Evolutionary conservation across 1,284 basidiomycete genomes (phyloP).

Genomic region (Irpex sp.): DNA sequence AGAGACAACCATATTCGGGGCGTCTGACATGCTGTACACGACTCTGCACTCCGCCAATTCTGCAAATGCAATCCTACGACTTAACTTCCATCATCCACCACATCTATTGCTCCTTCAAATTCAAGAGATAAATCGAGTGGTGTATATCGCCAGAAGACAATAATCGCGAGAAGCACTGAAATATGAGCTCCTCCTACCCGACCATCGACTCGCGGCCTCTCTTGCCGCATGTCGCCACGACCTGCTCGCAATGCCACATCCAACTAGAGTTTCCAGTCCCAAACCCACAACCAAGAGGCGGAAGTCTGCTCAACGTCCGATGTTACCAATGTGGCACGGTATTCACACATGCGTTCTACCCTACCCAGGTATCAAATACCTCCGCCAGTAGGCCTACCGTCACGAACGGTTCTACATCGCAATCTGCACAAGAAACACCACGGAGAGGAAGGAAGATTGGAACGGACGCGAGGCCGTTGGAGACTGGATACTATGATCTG

Average conservation of each 20-base stretch:
- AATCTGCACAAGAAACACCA: conserved; percentile 14
- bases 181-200: conserved; percentile 27
- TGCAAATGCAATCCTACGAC: background rate
- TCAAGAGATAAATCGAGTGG: too few species aligned
- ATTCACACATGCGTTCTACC: conserved; percentile 62
- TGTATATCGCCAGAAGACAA: background rate
- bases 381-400: conserved; percentile 5
- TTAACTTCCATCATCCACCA: background rate
- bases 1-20: background rate
- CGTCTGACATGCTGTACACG: background rate
- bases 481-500: conserved; percentile 87
- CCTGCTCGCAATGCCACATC: conserved; percentile 59
- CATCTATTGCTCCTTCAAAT: background rate
- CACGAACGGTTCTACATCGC: conserved; percentile 21
- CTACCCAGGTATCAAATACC: conserved; percentile 45
- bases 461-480: conserved; percentile 85
- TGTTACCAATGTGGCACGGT: conserved; percentile 65
- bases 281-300: conserved; percentile 56
- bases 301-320: conserved; percentile 63
- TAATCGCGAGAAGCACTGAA: background rate
- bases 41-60: background rate
- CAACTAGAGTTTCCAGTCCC: conserved; percentile 77
- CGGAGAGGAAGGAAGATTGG: conserved; percentile 70
- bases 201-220: conserved; percentile 57
- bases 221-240: conserved; percentile 59